Conservation (phyloP, 208 protist species). For the Trichomonas vaginalis region DNA sequence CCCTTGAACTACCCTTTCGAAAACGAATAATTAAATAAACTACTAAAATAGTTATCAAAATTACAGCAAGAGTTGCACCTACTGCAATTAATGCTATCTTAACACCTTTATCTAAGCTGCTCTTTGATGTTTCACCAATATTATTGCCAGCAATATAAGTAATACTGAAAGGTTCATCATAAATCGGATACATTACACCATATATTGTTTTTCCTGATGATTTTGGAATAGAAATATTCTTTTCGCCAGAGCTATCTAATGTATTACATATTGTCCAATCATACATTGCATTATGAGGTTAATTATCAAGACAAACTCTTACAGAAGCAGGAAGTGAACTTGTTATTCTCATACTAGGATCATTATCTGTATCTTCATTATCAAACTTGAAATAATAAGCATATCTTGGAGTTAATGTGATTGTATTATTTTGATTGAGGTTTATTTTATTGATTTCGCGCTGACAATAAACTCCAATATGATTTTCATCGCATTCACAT, state of each 20-base stretch:
- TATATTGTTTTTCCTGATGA: background rate
- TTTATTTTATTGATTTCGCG: background rate
- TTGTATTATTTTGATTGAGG: background rate
- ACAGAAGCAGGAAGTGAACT: background rate
- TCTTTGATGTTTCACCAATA: too few species aligned
- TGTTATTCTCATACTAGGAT: background rate
- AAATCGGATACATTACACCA: background rate
- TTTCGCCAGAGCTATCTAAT: background rate
- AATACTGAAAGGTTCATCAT: too few species aligned
- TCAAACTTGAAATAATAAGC: background rate
- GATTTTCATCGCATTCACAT: background rate
- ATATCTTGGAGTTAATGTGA: background rate
- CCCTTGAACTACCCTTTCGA: too few species aligned
- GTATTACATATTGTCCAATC: background rate
- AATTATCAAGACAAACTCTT: background rate
- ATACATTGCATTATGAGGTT: background rate
- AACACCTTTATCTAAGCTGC: too few species aligned
- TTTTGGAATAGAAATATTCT: background rate
- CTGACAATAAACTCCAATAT: background rate
- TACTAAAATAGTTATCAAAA: too few species aligned
- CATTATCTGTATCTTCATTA: background rate
- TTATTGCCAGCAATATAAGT: too few species aligned
- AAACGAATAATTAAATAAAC: too few species aligned
- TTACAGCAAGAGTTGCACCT: too few species aligned
- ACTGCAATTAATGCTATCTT: too few species aligned